A percentile compares a stretch with the other conserved stretches of the same genome.
These are phyloP conservation scores for Citrus cavaleriei DNA, from an alignment of 345 rosid genomes.

Conservation along the genomic window DNA sequence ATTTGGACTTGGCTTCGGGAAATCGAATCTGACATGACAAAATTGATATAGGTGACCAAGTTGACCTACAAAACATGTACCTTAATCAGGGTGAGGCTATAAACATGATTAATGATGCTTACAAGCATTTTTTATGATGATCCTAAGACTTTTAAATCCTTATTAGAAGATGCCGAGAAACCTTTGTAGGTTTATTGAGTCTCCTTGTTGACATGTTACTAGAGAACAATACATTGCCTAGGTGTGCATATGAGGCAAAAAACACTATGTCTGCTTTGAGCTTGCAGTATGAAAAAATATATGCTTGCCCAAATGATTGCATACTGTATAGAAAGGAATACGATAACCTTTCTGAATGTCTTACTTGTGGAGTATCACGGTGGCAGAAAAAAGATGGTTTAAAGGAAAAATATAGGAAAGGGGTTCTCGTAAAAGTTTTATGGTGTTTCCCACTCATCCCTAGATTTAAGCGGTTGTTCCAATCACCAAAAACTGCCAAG, in stretches of 20 bases:
- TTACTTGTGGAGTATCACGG: no score
- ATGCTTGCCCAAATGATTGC: no score
- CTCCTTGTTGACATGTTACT: no score
- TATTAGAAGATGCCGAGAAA: not conserved
- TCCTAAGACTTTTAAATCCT: not conserved
- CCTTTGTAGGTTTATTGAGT: not conserved
- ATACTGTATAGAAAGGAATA: no score
- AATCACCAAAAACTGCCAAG: not conserved
- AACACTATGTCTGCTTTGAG: no score
- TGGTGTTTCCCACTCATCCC: not conserved
- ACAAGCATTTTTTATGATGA: not conserved
- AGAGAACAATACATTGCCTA: not conserved
- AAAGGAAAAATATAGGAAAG: no score
- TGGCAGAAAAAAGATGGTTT: no score
- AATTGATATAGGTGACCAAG: no score
- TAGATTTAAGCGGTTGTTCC: not conserved
- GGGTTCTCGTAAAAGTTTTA: no score
- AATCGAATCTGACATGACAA: fast-evolving
- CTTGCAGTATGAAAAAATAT: no score
- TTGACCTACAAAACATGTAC: not conserved
- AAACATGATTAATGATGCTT: no score
- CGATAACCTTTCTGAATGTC: no score
- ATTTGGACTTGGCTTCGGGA: not conserved
- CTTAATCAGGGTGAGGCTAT: not conserved
- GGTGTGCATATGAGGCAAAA: not conserved